phyloP scores from a whole-genome alignment of 2,329 filamentous ascomycete genomes.

The Cytospora schulzeri region DNA sequence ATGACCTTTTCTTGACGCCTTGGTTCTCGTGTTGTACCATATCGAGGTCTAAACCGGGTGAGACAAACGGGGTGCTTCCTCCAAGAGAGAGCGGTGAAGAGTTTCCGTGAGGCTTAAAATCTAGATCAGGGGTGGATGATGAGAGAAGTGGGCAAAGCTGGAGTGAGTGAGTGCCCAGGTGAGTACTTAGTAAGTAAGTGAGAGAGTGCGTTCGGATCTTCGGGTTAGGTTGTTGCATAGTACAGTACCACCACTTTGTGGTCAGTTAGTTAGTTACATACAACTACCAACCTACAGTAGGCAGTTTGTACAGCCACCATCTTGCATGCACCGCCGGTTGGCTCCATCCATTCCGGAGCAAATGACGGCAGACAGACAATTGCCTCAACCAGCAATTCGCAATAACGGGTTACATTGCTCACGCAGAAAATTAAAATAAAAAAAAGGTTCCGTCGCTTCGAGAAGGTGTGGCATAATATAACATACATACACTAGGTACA shows the following conservation, averaged over 20 bases:
- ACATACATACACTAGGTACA: too few relatives aligned
- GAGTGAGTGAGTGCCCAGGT: too few relatives aligned
- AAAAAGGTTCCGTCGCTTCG: neutral
- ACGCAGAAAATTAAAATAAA: neutral
- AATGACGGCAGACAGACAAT: neutral
- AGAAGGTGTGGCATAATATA: neutral
- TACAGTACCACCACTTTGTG: neutral
- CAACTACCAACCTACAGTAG: too few relatives aligned
- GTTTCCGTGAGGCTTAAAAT: conserved; percentile 24
- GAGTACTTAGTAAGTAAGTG: neutral
- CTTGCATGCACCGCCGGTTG: neutral
- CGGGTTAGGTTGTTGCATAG: neutral
- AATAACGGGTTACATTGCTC: neutral
- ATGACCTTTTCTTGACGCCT: neutral
- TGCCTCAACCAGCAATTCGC: neutral
- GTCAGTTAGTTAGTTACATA: too few relatives aligned
- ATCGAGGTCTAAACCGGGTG: neutral
- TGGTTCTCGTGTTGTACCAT: neutral
- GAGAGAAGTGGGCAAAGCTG: conserved; percentile 4
- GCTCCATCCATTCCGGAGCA: neutral
- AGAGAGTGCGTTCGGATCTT: conserved; percentile 15
- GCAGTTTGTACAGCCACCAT: neutral
- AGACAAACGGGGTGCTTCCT: conserved; percentile 1
- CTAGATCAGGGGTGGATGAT: conserved; percentile 9
- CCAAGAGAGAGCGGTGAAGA: conserved; percentile 25